Evolutionary conservation across 192 early-diverging fungal genomes (phyloP), one percentile per base, ranked within the genome.

Genomic region (Umbelopsis vinacea): DNA sequence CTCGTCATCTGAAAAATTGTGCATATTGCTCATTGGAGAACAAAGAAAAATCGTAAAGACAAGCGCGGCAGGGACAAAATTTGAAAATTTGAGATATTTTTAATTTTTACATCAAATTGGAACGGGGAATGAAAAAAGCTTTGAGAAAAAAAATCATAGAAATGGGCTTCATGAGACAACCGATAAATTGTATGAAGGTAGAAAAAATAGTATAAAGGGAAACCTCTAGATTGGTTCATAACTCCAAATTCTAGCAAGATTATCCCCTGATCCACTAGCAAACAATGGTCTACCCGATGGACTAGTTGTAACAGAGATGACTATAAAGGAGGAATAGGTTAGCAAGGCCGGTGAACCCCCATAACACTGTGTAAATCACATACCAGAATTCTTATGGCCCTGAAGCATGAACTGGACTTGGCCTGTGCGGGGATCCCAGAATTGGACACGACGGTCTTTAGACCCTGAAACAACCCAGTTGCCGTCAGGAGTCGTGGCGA

Each of bases 301-400:
- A 69, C 90, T 92, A 71, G 96, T 78, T 7, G 94, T 94, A 23
- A 99, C 92, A 26, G 91, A 93, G 63, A 99, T 98, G 37, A 99
- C 97, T 94, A 60, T 46, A 68, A 22, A 48, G 73, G 55, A 17
- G 9, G 21, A 40, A 35, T 43, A 46, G 12, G 37, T 55, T 26
- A 79, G 8, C 40, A 63, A 14, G 23, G 47, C 19, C 68, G 37
- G 15, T 43, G 47, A 15, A 29, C 19, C n/a, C 3, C 29, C 0
- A 53, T 15, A 24, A n/a, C 19, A 24, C 47, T 12, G 35, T 26
- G 7, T 68, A 24, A 67, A 15, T 46, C 5, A 57, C 66, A 53
- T 78, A 94, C 91, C 91, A 69, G 96, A 97, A 79, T 99, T 98
- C 82, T 97, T 97, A 75, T 99, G 98, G 35, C 98, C 98, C 73